Evolutionary conservation across 768 basidiomycete genomes (phyloP), one percentile per base, ranked within the genome.

Genomic region (Kwoniella sp.): DNA sequence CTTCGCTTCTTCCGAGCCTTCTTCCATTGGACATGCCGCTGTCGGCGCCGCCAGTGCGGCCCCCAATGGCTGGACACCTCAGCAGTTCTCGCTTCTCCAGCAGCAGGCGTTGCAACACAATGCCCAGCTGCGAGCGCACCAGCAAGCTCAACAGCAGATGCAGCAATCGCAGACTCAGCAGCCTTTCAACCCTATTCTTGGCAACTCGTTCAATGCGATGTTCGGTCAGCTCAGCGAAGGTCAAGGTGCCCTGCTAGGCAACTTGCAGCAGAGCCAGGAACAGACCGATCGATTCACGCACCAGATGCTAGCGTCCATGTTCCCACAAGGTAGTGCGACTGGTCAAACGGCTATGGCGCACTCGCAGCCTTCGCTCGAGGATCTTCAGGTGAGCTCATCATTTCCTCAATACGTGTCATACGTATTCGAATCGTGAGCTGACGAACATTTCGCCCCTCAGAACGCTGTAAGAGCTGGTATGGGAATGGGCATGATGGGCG

Each of bases 401-500:
- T 38, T 8, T 55, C 22, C 23, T 28, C 11, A 31, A 17, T 7
- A 34, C 13, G 5, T 29, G 58, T 28, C 13, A n/a, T 15, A 30
- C 50, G 58, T 48, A 23, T 8, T 55, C 4, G 23, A 2, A 4
- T 29, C 48, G 29, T 22, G n/a, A n/a, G n/a, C n/a, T n/a, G n/a
- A n/a, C n/a, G n/a, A n/a, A n/a, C n/a, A n/a, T n/a, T n/a, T n/a
- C n/a, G n/a, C n/a, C n/a, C n/a, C n/a, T n/a, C 34, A 72, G 38
- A 66, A 72, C 26, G 72, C 72, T 20, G 54, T 73, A 31, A 68
- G 75, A 45, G 61, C 65, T 37, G 71, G 71, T 29, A 74, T 77
- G 67, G 66, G 68, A 20, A 29, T 75, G 45, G 69, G 69, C 22
- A 31, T 73, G 54, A 57, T 69, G 50, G 57, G 26, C 23, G 38